Evolutionary conservation across 225 moss, liverwort and hornwort species (phyloP), one percentile per base, ranked within the genome.

Genomic region (Asterella californica): DNA sequence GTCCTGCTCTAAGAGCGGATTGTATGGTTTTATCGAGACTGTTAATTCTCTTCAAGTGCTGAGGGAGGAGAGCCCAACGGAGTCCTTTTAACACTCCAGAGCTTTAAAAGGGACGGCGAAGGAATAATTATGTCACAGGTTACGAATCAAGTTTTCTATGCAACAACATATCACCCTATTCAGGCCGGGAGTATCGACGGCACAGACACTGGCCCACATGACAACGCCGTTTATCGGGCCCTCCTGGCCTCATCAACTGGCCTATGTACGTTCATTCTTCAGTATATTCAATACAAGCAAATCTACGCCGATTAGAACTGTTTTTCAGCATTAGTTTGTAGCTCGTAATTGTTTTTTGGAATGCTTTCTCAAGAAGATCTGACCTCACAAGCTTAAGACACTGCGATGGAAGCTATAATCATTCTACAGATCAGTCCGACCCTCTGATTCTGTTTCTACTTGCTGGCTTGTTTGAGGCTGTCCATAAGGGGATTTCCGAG

Each of bases 111-210:
- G 24, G 30, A 25, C 50, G 15, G 27, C 36, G 32, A n/a, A 11
- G 60, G 36, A 38, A 25, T n/a, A 14, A 33, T 59, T 33, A 79
- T 79, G 79, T 15, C 79, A n/a, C 74, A 81, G 54, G 61, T 80
- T 79, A 79, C 67, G 15, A 79, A 70, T 55, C 93, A 96, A 42
- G 89, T 96, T 1, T 96, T 96, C 49, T 92, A 94, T 75, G 92
- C 99, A 48, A 92, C 89, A 24, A 84, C 83, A 5, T 95, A 95
- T 67, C 93, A 99, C 79, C 99, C 95, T 11, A 92, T 93, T 78
- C 93, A 99, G 83, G 99, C 95, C 21, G 99, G 99, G 75, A 99
- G 93, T 80, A 99, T 95, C 48, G 95, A 99, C 78, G 99, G 99
- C 65, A 95, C 95, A 27, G 93, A 99, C 81, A 88, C 88, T 52